Evolutionary conservation across 495 filamentous ascomycete genomes (phyloP).

Genomic region (Lasiosphaeriaceae sp.): DNA sequence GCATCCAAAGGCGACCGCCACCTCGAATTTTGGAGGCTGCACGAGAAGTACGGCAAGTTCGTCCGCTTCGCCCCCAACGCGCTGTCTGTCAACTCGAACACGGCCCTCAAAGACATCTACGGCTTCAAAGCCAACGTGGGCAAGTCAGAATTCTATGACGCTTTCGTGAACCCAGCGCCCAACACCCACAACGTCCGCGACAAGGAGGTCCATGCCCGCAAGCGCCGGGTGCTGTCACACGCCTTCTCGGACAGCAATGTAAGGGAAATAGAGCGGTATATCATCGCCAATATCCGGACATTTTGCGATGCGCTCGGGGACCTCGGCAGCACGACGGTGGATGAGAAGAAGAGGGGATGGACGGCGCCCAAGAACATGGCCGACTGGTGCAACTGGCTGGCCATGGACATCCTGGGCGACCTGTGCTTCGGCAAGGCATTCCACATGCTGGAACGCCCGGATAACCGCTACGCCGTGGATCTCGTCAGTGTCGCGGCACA

Average conservation of each 20-base stretch:
- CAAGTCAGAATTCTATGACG: conserved; percentile 62
- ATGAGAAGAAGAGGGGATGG: conserved; percentile 39
- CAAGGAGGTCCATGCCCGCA: conserved; percentile 56
- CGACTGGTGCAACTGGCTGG: conserved; percentile 61
- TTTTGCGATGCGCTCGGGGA: conserved; percentile 49
- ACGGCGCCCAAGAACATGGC: conserved; percentile 52
- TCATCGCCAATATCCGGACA: conserved; percentile 48
- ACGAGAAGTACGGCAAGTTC: conserved; percentile 55
- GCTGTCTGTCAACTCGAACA: conserved; percentile 54
- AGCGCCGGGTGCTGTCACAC: conserved; percentile 59
- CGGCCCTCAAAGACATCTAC: conserved; percentile 59
- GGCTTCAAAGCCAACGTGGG: conserved; percentile 56
- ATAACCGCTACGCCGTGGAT: conserved; percentile 56
- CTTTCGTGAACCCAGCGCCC: conserved; percentile 55
- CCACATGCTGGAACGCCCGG: conserved; percentile 60
- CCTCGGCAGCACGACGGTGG: conserved; percentile 22
- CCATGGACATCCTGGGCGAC: conserved; percentile 72
- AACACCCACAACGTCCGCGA: conserved; percentile 61
- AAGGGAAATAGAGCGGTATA: conserved; percentile 55
- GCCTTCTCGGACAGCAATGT: conserved; percentile 58
- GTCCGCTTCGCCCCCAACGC: conserved; percentile 61
- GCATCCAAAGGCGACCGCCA: conserved; percentile 58
- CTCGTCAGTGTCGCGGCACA: conserved; percentile 53
- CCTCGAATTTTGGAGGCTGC: conserved; percentile 53
- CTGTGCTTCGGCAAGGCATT: conserved; percentile 68